These are phyloP conservation scores for Phytomonas francai DNA, from an alignment of 208 protist genomes.

Conservation along the genomic window DNA sequence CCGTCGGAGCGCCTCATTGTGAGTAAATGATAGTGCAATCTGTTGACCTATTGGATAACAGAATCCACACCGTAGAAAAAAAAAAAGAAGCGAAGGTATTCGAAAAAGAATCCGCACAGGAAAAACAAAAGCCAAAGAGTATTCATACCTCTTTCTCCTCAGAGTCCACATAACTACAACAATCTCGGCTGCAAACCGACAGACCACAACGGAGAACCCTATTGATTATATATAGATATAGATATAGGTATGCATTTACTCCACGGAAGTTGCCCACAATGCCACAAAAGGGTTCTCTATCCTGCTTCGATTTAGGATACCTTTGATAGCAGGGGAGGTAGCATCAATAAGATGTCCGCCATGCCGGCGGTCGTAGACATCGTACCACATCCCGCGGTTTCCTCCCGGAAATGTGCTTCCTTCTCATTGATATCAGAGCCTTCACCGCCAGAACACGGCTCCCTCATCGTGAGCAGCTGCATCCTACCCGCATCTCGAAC, in stretches of 20 bases:
- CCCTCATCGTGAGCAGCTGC: not conserved
- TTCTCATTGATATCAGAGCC: not conserved
- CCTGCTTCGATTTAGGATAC: not conserved
- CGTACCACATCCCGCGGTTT: not conserved
- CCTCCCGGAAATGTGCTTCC: not conserved
- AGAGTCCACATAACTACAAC: not conserved
- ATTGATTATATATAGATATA: constrained; percentile 4
- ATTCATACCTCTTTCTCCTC: not conserved
- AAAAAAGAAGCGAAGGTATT: not conserved
- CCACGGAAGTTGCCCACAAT: not conserved
- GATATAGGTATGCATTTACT: constrained; percentile 8
- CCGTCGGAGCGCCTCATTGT: no score
- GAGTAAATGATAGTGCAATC: no score
- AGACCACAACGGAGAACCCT: not conserved
- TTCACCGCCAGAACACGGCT: not conserved
- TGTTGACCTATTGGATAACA: not conserved
- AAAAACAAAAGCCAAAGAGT: not conserved
- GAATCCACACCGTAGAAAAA: not conserved
- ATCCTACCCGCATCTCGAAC: constrained; percentile 6
- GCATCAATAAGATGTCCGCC: not conserved
- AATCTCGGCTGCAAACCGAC: not conserved
- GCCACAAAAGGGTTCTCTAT: not conserved
- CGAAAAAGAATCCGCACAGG: constrained; percentile 10
- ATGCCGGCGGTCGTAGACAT: not conserved
- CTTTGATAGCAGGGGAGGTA: not conserved